Base-by-base conservation (phyloP, 2,329 filamentous ascomycete genomes). In the Lachnellula arida region DNA sequence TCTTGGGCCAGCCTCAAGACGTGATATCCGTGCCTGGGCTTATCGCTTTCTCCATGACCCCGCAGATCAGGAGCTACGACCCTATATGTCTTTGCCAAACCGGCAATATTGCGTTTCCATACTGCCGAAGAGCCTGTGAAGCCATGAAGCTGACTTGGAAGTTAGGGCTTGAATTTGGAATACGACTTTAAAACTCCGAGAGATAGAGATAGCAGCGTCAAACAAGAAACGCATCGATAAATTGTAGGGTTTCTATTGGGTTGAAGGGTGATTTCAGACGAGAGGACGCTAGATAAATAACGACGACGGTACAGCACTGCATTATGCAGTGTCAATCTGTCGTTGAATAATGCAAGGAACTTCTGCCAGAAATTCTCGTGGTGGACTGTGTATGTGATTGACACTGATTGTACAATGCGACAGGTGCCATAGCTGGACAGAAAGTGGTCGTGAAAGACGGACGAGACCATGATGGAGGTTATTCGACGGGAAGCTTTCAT, bases 111-210 rank as follows among this genome's bases (percentile, higher is more conserved):
- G n/a, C 57, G 56, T 37, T 65, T 55, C 65, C 64, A 70, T 35
- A 68, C 67, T 32, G 49, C 54, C 5, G 60, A 63, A 11, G 66
- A 67, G n/a, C 68, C 68, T 2, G 67, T 69, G 54, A 70, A 70
- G 49, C 68, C 68, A 46, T 70, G 68, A 19, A 70, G 62, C 68
- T 70, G 39, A n/a, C 47, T 34, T 50, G 17, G 4, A 15, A 37
- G 12, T 56, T 44, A 52, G 53, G 5, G 7, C 15, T 34, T 14
- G 40, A 37, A 14, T 19, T 11, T 32, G 28, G 28, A 11, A 11
- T 32, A 32, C 8, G 28, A 32, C 28, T 32, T 32, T 4, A 8
- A 11, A 32, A 3, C 11, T 2, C 28, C n/a, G n/a, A n/a, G 28
- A 32, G 28, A 46, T 32, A 2, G 11, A 32, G 14, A 51, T n/a